These are phyloP conservation scores for Tillandsia fasciculata DNA, from an alignment of 176 grass and related monocot species.

Conservation along the genomic window DNA sequence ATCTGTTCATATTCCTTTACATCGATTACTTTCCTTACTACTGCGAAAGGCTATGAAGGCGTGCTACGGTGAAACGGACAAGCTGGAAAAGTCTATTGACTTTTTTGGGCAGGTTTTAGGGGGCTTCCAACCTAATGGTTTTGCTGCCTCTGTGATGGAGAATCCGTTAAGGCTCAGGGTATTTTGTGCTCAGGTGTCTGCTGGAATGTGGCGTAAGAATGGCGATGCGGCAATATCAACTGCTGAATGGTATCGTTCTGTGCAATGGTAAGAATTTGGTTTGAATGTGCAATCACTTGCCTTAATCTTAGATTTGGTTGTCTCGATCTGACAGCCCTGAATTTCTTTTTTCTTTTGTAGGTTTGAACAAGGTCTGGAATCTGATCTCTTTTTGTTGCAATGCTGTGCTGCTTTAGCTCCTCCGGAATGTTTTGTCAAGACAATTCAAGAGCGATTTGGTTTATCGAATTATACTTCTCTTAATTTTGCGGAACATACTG, in stretches of 20 bases:
- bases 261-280: slow-evolving; percentile 65
- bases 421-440: slow-evolving; percentile 77
- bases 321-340: background rate
- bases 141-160: slow-evolving; percentile 92
- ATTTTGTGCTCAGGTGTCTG: slow-evolving; percentile 87
- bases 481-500: slow-evolving; percentile 60
- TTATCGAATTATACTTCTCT: slow-evolving; percentile 68
- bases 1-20: slow-evolving; percentile 95
- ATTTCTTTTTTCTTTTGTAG: slow-evolving; percentile 43
- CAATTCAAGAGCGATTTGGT: slow-evolving; percentile 94
- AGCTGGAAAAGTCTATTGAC: slow-evolving; percentile 29
- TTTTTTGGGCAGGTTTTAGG: slow-evolving; percentile 62
- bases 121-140: slow-evolving; percentile 48
- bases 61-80: slow-evolving; percentile 57
- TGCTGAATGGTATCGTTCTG: slow-evolving; percentile 74
- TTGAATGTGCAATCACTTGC: background rate
- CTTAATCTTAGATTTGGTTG: background rate
- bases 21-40: slow-evolving; percentile 85
- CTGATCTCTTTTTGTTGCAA: slow-evolving; percentile 88
- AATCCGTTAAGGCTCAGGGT: slow-evolving; percentile 90
- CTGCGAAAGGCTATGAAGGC: slow-evolving; percentile 54
- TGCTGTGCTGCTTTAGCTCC: slow-evolving; percentile 93
- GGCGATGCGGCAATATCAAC: slow-evolving; percentile 79
- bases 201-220: slow-evolving; percentile 99
- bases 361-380: slow-evolving; percentile 90